Conservation (phyloP, 345 rosid genomes). For the Brassica carinata region DNA sequence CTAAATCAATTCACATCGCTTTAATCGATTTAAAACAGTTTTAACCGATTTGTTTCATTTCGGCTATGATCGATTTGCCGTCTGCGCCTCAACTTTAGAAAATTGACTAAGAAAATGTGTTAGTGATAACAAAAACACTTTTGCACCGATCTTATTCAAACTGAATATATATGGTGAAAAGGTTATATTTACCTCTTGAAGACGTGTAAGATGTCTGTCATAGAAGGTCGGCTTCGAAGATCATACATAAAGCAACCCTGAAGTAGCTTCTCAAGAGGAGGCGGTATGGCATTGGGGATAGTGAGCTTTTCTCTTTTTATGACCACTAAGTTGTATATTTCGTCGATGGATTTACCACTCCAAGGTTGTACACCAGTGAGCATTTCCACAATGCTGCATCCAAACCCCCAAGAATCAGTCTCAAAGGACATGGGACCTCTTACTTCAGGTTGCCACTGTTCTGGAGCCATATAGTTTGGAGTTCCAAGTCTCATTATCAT, state of each 20-base stretch:
- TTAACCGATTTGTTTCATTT: no score
- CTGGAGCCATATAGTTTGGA: slow-evolving; percentile 98
- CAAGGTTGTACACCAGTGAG: slow-evolving; percentile 84
- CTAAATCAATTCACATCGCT: no score
- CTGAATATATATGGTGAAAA: background rate
- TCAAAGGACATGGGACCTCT: slow-evolving; percentile 87
- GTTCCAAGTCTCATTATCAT: slow-evolving; percentile 73
- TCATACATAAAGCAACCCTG: slow-evolving; percentile 89
- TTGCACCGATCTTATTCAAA: background rate
- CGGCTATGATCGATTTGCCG: no score
- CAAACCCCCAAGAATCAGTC: slow-evolving; percentile 97
- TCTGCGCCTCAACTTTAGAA: background rate
- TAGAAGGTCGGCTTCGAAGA: slow-evolving; percentile 85
- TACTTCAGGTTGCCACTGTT: slow-evolving; percentile 90
- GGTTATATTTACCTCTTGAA: slow-evolving; percentile 60
- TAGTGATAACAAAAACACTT: background rate
- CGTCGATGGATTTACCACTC: slow-evolving; percentile 66
- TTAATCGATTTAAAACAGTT: no score
- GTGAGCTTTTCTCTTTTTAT: slow-evolving; percentile 69
- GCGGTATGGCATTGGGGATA: slow-evolving; percentile 76
- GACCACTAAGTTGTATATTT: slow-evolving; percentile 69
- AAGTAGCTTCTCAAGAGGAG: slow-evolving; percentile 67
- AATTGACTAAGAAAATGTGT: background rate
- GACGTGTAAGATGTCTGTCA: slow-evolving; percentile 68
- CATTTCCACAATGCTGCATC: slow-evolving; percentile 92